Evolutionary conservation across 169 alveolate genomes (phyloP).

Genomic region (Cryptosporidium meleagridis): DNA sequence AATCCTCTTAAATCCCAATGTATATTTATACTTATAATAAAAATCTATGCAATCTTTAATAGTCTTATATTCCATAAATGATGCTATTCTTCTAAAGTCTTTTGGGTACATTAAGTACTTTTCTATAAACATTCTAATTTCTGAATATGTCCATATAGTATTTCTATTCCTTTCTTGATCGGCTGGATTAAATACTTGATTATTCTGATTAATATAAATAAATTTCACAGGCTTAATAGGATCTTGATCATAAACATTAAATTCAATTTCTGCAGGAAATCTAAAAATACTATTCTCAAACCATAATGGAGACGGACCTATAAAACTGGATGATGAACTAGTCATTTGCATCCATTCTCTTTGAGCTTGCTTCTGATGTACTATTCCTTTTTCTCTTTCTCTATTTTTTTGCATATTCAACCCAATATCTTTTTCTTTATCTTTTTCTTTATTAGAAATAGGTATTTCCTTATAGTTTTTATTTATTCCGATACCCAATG

Average conservation of each 20-base stretch:
- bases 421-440: conserved; percentile 30
- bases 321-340: conserved; percentile 56
- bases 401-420: conserved; percentile 39
- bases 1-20: conserved; percentile 77
- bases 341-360: conserved; percentile 72
- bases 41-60: conserved; percentile 86
- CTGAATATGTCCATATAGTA: conserved; percentile 86
- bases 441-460: conserved; percentile 1
- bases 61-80: conserved; percentile 85
- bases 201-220: neutral
- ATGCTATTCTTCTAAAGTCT: conserved; percentile 87
- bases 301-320: conserved; percentile 72
- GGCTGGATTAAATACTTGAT: conserved; percentile 43
- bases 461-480: neutral
- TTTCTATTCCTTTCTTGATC: conserved; percentile 76
- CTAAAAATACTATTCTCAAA: conserved; percentile 64
- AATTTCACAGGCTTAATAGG: neutral
- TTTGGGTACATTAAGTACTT: conserved; percentile 89
- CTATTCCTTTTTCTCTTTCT: conserved; percentile 63
- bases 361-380: conserved; percentile 72
- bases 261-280: conserved; percentile 49
- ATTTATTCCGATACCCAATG: neutral
- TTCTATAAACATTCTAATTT: conserved; percentile 84
- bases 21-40: conserved; percentile 78
- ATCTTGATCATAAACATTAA: conserved; percentile 16